phyloP scores from a whole-genome alignment of 2,329 filamentous ascomycete genomes.

The Hymenoscyphus infarciens region DNA sequence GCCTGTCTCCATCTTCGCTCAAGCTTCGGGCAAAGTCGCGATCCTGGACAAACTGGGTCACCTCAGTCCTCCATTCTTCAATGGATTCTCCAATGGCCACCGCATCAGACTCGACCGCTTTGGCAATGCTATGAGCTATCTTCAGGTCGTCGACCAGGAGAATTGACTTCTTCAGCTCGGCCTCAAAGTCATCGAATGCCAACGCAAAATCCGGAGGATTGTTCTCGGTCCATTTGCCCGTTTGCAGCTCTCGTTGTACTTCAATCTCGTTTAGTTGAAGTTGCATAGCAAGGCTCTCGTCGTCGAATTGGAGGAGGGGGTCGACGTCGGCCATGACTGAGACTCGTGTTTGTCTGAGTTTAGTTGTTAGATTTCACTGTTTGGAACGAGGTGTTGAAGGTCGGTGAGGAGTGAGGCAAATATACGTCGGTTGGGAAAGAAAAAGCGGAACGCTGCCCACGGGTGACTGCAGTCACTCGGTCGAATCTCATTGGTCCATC shows the following conservation, averaged over 20 bases:
- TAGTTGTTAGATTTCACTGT: not conserved
- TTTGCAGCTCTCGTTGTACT: constrained; percentile 23
- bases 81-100: constrained; percentile 22
- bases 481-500: too few relatives aligned
- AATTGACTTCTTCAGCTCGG: constrained; percentile 24
- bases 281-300: constrained; percentile 27
- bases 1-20: constrained; percentile 20
- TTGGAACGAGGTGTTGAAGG: too few relatives aligned
- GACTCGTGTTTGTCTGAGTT: constrained; percentile 3
- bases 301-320: constrained; percentile 22
- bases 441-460: too few relatives aligned
- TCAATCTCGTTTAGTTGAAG: constrained; percentile 26
- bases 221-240: constrained; percentile 25
- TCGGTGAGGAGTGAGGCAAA: too few relatives aligned
- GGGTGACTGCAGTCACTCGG: too few relatives aligned
- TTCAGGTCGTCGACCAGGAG: constrained; percentile 24
- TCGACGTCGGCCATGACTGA: constrained; percentile 15
- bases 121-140: constrained; percentile 26
- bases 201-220: constrained; percentile 25
- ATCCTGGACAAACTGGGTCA: constrained; percentile 19
- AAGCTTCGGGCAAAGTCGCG: constrained; percentile 19
- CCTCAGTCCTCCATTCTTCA: constrained; percentile 19
- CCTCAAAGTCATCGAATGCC: constrained; percentile 27
- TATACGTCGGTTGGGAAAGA: too few relatives aligned
- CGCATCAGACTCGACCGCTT: constrained; percentile 24